phyloP scores from a whole-genome alignment of 805 yeast species.

The Tetrapisispora fleetii region DNA sequence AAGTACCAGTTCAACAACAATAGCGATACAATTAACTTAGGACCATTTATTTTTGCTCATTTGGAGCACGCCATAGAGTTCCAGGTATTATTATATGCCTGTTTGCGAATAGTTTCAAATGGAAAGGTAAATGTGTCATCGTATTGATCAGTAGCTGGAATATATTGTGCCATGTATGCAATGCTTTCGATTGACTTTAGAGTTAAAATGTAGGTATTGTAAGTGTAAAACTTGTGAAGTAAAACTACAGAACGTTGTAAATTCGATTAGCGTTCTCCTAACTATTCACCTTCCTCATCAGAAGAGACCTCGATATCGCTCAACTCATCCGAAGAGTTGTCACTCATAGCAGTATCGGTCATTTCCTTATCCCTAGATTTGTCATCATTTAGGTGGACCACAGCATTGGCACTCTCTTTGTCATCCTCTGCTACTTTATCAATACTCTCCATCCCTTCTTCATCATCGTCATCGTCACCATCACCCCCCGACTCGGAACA shows the following conservation, averaged over 20 bases:
- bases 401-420: constrained; percentile 5
- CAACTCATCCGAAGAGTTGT: constrained; percentile 15
- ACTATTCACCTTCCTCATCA: constrained; percentile 8
- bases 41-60: too few species aligned
- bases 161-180: background rate
- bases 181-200: background rate
- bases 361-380: background rate
- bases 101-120: too few species aligned
- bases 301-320: constrained; percentile 26
- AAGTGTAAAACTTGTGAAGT: too few species aligned
- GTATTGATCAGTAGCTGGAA: too few species aligned
- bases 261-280: background rate
- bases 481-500: constrained; percentile 30
- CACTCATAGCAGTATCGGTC: background rate
- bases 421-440: constrained; percentile 2
- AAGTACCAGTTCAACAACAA: too few species aligned
- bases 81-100: too few species aligned
- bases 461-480: constrained; percentile 21
- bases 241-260: background rate
- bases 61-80: too few species aligned
- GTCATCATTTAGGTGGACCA: background rate
- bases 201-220: too few species aligned
- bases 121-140: too few species aligned
- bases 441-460: constrained; percentile 18
- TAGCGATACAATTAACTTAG: too few species aligned